phyloP scores from a whole-genome alignment of 202 grass and related monocot genomes.

The Saccharum hybrid region DNA sequence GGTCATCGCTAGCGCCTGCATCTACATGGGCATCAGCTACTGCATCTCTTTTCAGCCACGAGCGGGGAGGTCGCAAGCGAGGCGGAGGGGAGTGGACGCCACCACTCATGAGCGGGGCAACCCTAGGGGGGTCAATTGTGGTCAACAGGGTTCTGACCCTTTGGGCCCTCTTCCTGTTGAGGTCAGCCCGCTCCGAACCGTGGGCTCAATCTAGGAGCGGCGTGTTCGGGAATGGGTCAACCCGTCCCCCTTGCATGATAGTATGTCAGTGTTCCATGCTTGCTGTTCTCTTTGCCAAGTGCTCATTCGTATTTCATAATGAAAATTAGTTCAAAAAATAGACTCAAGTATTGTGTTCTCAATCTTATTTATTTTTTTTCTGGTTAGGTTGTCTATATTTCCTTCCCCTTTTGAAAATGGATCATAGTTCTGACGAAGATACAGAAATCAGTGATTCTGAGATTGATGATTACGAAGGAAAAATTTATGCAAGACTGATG shows the following conservation, averaged over 20 bases:
- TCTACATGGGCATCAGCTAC: neutral
- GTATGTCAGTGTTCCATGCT: neutral
- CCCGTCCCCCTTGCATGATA: neutral
- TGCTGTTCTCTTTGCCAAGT: neutral
- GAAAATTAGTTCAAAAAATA: neutral
- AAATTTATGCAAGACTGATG: conserved; percentile 56
- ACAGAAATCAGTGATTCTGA: conserved; percentile 81
- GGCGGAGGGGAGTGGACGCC: neutral
- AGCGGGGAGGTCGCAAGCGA: neutral
- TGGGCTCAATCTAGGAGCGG: neutral
- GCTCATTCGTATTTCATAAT: conserved; percentile 27
- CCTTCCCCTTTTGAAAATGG: conserved; percentile 41
- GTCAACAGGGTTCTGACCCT: neutral
- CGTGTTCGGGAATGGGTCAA: neutral
- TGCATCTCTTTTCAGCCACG: neutral
- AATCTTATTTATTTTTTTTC: conserved; percentile 23
- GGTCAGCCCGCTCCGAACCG: neutral
- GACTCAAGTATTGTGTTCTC: conserved; percentile 1
- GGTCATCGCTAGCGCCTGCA: neutral
- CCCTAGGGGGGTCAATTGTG: neutral
- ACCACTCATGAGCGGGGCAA: neutral
- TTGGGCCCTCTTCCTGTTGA: neutral
- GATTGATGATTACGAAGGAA: conserved; percentile 69
- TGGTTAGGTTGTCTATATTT: conserved; percentile 27
- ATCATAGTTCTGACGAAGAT: conserved; percentile 51